Evolutionary conservation across 2,329 filamentous ascomycete species (phyloP), one percentile per base, ranked within the genome.

Genomic region (Orbilia ellipsospora): DNA sequence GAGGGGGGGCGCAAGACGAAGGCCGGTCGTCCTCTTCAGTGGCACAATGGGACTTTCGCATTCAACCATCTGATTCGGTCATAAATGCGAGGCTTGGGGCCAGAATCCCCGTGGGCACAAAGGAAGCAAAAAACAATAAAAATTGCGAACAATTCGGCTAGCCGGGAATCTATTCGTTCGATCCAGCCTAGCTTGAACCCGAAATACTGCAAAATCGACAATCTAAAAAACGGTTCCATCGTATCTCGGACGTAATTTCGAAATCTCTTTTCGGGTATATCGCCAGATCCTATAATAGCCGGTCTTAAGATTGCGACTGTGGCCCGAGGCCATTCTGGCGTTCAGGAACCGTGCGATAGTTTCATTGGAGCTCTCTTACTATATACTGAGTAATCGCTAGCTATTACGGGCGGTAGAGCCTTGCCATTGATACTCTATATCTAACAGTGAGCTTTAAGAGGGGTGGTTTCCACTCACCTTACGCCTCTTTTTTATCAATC

Each of bases 291-390:
- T 51, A 48, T 63, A 48, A 15, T 26, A 63, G 44, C 44, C 36
- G 48, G 56, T 66, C 13, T 73, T 60, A 61, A 62, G 61, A 73
- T 73, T 73, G 69, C 69, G 62, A 73, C n/a, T 44, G 59, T 62
- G 18, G 50, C 31, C 31, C 31, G 31, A 36, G 62, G 16, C 15
- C 26, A 50, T 31, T 28, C 40, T 50, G 4, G 45, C 40, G n/a
- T 20, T 44, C 15, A 40, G 18, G 56, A 40, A 16, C 26, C 50
- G 36, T 42, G 40, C 20, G 26, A 51, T 44, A 20, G 20, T 26
- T 20, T 18, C 36, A 45, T 23, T 36, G 26, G 66, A 62, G 40
- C 57, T 70, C 66, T 70, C 28, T 57, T 44, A 48, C 40, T 23
- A 48, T 16, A 55, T n/a, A 50, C 40, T 50, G 36, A 54, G 65